These are phyloP conservation scores for Sextonia rubra DNA, from an alignment of 164 flowering plant genomes.

Conservation along the genomic window DNA sequence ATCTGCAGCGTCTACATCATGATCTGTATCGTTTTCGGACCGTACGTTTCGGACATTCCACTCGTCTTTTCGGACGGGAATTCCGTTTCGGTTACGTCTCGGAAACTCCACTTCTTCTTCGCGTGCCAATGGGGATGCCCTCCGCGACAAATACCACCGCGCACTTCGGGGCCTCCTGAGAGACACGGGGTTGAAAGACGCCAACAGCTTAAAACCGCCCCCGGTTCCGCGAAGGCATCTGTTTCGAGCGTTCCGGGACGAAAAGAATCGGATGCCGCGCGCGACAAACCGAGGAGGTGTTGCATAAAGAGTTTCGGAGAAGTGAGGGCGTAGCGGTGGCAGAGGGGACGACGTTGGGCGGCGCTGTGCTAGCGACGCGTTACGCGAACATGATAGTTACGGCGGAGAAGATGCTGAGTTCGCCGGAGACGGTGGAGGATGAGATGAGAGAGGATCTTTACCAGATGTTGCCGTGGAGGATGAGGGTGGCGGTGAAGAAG, in stretches of 20 bases:
- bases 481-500: conserved; percentile 32
- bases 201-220: conserved; percentile 9
- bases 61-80: conserved; percentile 8
- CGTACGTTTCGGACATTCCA: conserved; percentile 32
- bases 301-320: too few relatives aligned
- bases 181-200: conserved; percentile 16
- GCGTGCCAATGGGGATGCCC: too few relatives aligned
- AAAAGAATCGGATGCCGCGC: too few relatives aligned
- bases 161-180: not conserved
- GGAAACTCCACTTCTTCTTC: not conserved
- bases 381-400: conserved; percentile 63
- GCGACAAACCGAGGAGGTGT: not conserved
- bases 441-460: conserved; percentile 42
- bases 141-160: not conserved
- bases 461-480: conserved; percentile 49
- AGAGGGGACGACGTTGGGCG: conserved; percentile 55
- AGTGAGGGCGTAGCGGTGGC: conserved; percentile 22
- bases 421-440: conserved; percentile 23
- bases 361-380: conserved; percentile 51
- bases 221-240: not conserved
- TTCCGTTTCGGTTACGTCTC: conserved; percentile 3
- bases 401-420: conserved; percentile 34
- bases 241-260: not conserved
- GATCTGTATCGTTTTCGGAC: conserved; percentile 52
- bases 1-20: conserved; percentile 43